Evolutionary conservation across 306 rosid genomes (phyloP), one percentile per base, ranked within the genome.

Genomic region (Corylus heterophylla): DNA sequence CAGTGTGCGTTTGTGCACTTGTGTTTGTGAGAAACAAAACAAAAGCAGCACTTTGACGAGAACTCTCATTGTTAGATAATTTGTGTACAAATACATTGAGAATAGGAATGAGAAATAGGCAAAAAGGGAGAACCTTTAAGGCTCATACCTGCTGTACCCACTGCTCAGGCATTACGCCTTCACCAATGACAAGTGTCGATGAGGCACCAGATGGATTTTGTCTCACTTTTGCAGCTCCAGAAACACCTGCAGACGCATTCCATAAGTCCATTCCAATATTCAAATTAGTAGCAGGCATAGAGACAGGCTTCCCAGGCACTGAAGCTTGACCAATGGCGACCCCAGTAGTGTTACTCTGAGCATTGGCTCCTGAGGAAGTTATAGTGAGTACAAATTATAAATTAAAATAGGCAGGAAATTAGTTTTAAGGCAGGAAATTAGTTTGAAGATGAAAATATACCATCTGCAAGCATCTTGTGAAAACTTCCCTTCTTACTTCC

Each of bases 221-320:
- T 88, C 97, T 87, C 78, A 86, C 70, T 85, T 95, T 93, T 35
- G 87, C 84, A 73, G 87, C 89, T 55, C 89, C 97, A 0, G 89
- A 71, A 51, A 85, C 82, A 59, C 85, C 92, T 74, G 89, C 54
- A 66, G 93, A 76, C 29, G 92, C 84, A 83, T 91, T 93, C 99
- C 99, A 93, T 42, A 96, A 86, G 83, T 96, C 98, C 97, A 96
- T 96, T 79, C 98, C 96, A 1, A 96, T 91, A 83, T 93, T 96
- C 81, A 93, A 91, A 87, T 92, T 91, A 72, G 99, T 90, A 18
- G 83, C 93, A 73, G 95, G 86, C 83, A 85, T 74, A 44, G 94
- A 80, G 56, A 81, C 88, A 66, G 95, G 91, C 76, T 91, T 89
- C 78, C 96, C 97, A 39, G 94, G 88, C 71, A 82, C 92, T 69